Conservation (phyloP, 1,284 basidiomycete genomes). For the Cutaneotrichosporon curvatum region DNA sequence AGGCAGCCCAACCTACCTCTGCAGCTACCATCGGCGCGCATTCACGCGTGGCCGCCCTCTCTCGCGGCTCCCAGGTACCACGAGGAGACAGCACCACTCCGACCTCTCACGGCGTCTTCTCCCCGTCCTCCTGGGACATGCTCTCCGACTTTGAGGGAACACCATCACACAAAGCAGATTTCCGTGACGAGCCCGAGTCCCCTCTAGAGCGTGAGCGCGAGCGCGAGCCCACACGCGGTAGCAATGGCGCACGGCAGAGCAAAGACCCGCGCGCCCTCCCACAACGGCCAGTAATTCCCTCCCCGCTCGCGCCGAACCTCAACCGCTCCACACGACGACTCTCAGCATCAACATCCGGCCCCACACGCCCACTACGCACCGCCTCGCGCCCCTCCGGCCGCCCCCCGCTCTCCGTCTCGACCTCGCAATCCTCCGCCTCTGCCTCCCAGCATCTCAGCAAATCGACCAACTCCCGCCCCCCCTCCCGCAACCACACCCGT, state of each 20-base stretch:
- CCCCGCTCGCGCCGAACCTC: slow-evolving; percentile 25
- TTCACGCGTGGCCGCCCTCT: slow-evolving; percentile 4
- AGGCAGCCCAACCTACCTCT: neutral
- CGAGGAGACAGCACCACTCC: slow-evolving; percentile 7
- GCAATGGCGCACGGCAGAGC: too few species aligned
- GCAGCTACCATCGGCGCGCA: slow-evolving; percentile 1
- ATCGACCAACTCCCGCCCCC: slow-evolving; percentile 2
- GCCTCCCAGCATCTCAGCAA: neutral
- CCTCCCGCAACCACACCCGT: slow-evolving; percentile 2
- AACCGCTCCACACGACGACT: neutral
- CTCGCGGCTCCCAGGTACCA: neutral
- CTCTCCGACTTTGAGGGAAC: slow-evolving; percentile 32
- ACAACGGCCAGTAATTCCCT: slow-evolving; percentile 38
- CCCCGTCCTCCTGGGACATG: slow-evolving; percentile 41
- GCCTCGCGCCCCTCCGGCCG: slow-evolving; percentile 1
- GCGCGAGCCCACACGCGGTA: neutral
- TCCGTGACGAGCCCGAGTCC: slow-evolving; percentile 14
- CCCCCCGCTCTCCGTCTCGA: slow-evolving; percentile 2
- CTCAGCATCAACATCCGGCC: neutral
- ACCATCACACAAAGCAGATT: slow-evolving; percentile 17
- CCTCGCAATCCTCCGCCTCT: neutral
- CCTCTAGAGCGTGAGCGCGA: slow-evolving; percentile 20
- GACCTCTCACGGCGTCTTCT: slow-evolving; percentile 13
- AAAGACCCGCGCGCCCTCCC: slow-evolving; percentile 26
- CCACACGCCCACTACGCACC: neutral